Conservation (phyloP, 805 yeast species). For the Kurtzmaniella cleridarum region DNA sequence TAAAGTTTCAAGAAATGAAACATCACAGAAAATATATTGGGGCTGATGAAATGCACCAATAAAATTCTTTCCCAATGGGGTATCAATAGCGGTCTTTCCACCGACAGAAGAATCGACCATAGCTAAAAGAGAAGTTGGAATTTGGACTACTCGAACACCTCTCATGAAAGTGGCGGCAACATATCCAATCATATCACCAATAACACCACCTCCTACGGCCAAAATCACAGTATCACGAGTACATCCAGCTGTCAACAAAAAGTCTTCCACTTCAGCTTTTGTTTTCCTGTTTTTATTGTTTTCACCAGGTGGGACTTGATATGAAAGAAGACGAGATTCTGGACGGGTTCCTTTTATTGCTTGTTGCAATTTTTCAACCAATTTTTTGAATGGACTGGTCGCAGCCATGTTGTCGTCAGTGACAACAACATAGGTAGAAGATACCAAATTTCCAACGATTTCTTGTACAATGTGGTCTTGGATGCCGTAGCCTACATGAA, state of each 20-base stretch:
- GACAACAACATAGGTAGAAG: slow-evolving; percentile 89
- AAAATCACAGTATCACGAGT: slow-evolving; percentile 92
- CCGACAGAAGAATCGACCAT: slow-evolving; percentile 99
- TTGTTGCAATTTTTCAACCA: slow-evolving; percentile 37
- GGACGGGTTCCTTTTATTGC: slow-evolving; percentile 36
- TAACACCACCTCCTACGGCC: slow-evolving; percentile 97
- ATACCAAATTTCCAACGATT: slow-evolving; percentile 53
- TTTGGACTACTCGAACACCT: slow-evolving; percentile 89
- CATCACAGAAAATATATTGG: slow-evolving; percentile 77
- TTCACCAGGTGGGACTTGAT: slow-evolving; percentile 88
- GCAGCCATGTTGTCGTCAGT: slow-evolving; percentile 78
- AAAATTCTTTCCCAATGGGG: slow-evolving; percentile 92
- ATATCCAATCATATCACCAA: slow-evolving; percentile 98
- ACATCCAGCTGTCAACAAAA: slow-evolving; percentile 73
- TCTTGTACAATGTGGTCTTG: slow-evolving; percentile 68
- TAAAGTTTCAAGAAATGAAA: slow-evolving; percentile 77
- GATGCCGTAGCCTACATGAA: slow-evolving; percentile 86
- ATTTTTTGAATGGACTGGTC: slow-evolving; percentile 54
- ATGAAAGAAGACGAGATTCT: slow-evolving; percentile 62
- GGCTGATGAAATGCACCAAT: slow-evolving; percentile 99
- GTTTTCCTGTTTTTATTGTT: slow-evolving; percentile 82
- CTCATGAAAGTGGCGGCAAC: slow-evolving; percentile 99
- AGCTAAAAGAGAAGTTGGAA: slow-evolving; percentile 89
- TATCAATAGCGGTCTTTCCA: slow-evolving; percentile 97
- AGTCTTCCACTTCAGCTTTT: slow-evolving; percentile 92